Conservation (phyloP, 495 filamentous ascomycete species). For the Penicilliopsis zonata region DNA sequence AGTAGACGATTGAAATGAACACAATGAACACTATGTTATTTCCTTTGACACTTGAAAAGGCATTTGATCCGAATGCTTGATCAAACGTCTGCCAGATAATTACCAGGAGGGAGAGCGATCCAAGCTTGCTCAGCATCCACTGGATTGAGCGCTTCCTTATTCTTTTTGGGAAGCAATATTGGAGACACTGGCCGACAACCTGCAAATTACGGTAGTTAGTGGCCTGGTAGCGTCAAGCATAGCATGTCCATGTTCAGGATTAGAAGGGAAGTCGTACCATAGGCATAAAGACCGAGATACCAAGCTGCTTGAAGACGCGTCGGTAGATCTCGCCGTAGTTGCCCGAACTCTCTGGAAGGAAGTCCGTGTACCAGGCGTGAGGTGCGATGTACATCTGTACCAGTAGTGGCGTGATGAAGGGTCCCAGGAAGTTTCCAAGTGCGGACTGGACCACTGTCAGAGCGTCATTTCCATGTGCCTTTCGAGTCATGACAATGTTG, state of each 20-base stretch:
- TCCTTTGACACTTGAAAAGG: conserved; percentile 15
- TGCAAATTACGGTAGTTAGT: background rate
- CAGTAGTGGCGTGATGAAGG: conserved; percentile 25
- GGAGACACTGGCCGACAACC: conserved; percentile 19
- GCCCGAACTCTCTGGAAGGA: conserved; percentile 14
- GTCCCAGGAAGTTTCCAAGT: conserved; percentile 27
- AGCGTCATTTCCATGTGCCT: conserved; percentile 27
- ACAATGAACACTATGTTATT: conserved; percentile 27
- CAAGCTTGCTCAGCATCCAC: conserved; percentile 22
- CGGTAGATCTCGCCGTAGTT: conserved; percentile 19
- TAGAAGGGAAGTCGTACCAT: conserved; percentile 9
- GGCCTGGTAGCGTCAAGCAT: no score
- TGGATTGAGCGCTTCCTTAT: conserved; percentile 20
- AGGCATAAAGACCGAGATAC: conserved; percentile 29
- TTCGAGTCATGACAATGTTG: conserved; percentile 29
- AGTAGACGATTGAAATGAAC: conserved; percentile 25
- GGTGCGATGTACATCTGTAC: conserved; percentile 23
- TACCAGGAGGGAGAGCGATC: conserved; percentile 17
- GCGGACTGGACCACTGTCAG: conserved; percentile 30
- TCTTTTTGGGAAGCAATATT: conserved; percentile 12
- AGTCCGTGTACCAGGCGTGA: conserved; percentile 25
- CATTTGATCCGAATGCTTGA: conserved; percentile 22
- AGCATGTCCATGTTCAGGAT: no score
- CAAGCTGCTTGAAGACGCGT: conserved; percentile 25
- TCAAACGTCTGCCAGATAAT: conserved; percentile 33